Percentiles rank a stretch among this genome's conserved stretches.
These are phyloP conservation scores for Sugiyamaella neomexicana DNA, from an alignment of 1,139 yeast species.

Conservation along the genomic window DNA sequence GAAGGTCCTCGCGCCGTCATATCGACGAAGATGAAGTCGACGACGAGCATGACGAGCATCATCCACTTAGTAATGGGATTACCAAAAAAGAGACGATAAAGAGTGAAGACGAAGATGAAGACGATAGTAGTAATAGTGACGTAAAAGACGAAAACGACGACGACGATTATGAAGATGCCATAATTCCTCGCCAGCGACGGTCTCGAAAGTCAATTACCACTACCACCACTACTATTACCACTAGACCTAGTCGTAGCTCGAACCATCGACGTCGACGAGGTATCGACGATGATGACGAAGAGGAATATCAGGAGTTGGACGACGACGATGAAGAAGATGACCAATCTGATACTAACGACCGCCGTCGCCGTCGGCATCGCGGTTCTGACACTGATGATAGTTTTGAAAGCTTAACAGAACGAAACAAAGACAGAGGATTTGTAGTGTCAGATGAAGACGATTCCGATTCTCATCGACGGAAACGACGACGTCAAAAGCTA, in stretches of 20 bases:
- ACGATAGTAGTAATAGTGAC: slow-evolving; percentile 12
- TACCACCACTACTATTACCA: slow-evolving; percentile 9
- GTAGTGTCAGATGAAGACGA: slow-evolving; percentile 20
- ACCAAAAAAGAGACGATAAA: slow-evolving; percentile 19
- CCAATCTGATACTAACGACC: slow-evolving; percentile 23
- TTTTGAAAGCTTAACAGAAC: slow-evolving; percentile 18
- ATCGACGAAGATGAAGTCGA: slow-evolving; percentile 16
- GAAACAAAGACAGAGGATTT: slow-evolving; percentile 24
- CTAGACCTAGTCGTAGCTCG: slow-evolving; percentile 9
- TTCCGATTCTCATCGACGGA: slow-evolving; percentile 28
- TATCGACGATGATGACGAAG: slow-evolving; percentile 29
- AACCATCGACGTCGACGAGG: slow-evolving; percentile 29
- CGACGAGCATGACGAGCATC: slow-evolving; percentile 16
- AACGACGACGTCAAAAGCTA: slow-evolving; percentile 13
- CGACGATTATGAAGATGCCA: slow-evolving; percentile 17
- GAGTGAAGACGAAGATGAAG: slow-evolving; percentile 19
- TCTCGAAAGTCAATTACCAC: slow-evolving; percentile 22
- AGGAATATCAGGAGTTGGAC: slow-evolving; percentile 26
- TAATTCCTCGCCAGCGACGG: slow-evolving; percentile 17
- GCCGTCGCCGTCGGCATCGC: background rate
- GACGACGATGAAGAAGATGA: slow-evolving; percentile 23
- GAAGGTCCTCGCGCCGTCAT: slow-evolving; percentile 11
- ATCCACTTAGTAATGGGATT: slow-evolving; percentile 23
- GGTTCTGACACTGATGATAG: slow-evolving; percentile 19
- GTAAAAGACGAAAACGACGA: slow-evolving; percentile 14